phyloP scores from a whole-genome alignment of 345 rosid genomes.

The Euphorbia lathyris region DNA sequence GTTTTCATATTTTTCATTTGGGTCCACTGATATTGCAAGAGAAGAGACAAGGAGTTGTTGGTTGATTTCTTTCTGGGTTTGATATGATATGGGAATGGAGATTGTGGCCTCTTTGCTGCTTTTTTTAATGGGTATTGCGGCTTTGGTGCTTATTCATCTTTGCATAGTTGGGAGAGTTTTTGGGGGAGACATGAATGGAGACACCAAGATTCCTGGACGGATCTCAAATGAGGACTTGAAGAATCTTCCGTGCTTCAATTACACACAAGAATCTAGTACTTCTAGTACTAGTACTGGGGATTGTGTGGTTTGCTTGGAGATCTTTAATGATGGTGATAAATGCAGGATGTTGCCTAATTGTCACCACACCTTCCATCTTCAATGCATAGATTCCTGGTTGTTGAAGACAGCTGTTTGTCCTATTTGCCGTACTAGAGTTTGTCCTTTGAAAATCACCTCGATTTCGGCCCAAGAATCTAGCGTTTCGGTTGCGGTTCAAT shows the following conservation, averaged over 20 bases:
- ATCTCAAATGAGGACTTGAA: conserved; percentile 33
- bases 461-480: conserved; percentile 9
- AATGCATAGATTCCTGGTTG: conserved; percentile 49
- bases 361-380: conserved; percentile 39
- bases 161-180: conserved; percentile 40
- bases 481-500: conserved; percentile 2
- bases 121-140: conserved; percentile 35
- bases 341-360: conserved; percentile 46
- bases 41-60: no score
- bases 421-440: conserved; percentile 32
- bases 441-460: conserved; percentile 1
- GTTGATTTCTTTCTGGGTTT: not conserved
- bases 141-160: conserved; percentile 38
- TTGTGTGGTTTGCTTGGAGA: conserved; percentile 49
- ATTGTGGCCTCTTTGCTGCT: conserved; percentile 28
- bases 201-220: conserved; percentile 13
- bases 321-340: conserved; percentile 34
- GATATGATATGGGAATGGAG: conserved; percentile 29
- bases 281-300: conserved; percentile 24
- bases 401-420: conserved; percentile 43
- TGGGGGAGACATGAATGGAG: conserved; percentile 18
- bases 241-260: conserved; percentile 40
- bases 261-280: conserved; percentile 23
- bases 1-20: conserved; percentile 3
- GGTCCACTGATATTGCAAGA: no score